Base-by-base conservation (phyloP, 176 grass and related monocot species). In the Triticum timopheevii region DNA sequence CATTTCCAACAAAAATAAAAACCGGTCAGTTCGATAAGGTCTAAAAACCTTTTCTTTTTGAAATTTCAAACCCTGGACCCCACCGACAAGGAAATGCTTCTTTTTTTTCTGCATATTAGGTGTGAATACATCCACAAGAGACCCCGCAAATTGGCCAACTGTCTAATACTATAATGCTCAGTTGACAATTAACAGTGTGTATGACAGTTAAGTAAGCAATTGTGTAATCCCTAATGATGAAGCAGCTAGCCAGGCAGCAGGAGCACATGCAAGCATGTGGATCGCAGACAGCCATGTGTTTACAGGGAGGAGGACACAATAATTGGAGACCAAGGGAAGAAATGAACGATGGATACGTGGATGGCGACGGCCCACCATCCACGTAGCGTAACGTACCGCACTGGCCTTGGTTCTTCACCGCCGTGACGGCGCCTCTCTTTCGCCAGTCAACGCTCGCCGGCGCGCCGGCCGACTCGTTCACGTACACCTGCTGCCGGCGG, bases 391-490 rank as follows among this genome's bases (percentile, higher is more conserved):
- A 45, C 80, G 5, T 79, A 90, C 89, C 89, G 20, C 84, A 90
- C 52, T 36, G 33, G 13, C 84, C 89, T 86, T 90, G 89, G 73
- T 90, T 13, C 58, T 90, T 90, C 73, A 90, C 84, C 54, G 75
- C 23, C 88, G 88, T 90, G 6, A 90, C 88, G 65, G 88, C 88
- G 65, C 88, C 88, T 65, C 73, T 90, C 31, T 3, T 12, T 0
- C 84, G 80, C 89, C 89, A 90, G 84, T 90, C 80, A 0, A 90
- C 89, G 84, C 84, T 90, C 65, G 54, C 80, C 84, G 84, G 89
- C 40, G 84, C 64, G 3, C 12, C 79, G 8, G 28, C 24, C 13
- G 84, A 86, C 73, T 73, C 23, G 80, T 90, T 90, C 39, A 34
- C 0, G 84, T 86, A 86, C 30, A 10, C 73, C 79, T 31, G 23